Conservation (phyloP, 2,329 filamentous ascomycete genomes). For the Verticillium tricorpus region DNA sequence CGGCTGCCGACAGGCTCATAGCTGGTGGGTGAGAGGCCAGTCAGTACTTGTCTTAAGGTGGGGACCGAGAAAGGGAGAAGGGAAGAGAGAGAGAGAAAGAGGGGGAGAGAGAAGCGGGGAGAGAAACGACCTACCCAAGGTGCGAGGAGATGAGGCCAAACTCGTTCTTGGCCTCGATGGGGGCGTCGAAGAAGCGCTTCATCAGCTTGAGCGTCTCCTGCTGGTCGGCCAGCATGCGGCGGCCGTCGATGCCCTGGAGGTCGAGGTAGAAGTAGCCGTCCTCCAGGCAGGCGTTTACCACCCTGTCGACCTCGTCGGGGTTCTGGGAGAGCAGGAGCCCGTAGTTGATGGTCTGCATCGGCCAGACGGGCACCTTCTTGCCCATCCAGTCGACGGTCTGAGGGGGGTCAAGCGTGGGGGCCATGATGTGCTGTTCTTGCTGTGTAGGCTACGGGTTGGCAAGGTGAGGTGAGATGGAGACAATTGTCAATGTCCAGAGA, state of each 20-base stretch:
- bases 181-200: slow-evolving; percentile 50
- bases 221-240: slow-evolving; percentile 46
- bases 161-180: slow-evolving; percentile 52
- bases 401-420: slow-evolving; percentile 31
- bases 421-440: slow-evolving; percentile 24
- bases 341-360: slow-evolving; percentile 49
- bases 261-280: slow-evolving; percentile 55
- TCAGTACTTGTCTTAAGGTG: background rate
- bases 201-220: slow-evolving; percentile 49
- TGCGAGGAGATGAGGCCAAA: slow-evolving; percentile 49
- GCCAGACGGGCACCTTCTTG: slow-evolving; percentile 43
- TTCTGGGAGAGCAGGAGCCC: slow-evolving; percentile 48
- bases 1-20: slow-evolving; percentile 46
- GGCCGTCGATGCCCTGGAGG: slow-evolving; percentile 46
- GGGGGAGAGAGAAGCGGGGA: background rate
- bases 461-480: background rate
- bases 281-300: slow-evolving; percentile 42
- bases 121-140: slow-evolving; percentile 34
- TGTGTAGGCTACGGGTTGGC: background rate
- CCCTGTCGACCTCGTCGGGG: slow-evolving; percentile 46
- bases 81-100: no score
- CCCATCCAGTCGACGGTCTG: slow-evolving; percentile 45
- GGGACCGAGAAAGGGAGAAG: no score
- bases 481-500: background rate
- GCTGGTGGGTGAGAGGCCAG: slow-evolving; percentile 15